These are phyloP conservation scores for Raffaelea ambrosiae DNA, from an alignment of 2,329 filamentous ascomycete species.

Conservation along the genomic window DNA sequence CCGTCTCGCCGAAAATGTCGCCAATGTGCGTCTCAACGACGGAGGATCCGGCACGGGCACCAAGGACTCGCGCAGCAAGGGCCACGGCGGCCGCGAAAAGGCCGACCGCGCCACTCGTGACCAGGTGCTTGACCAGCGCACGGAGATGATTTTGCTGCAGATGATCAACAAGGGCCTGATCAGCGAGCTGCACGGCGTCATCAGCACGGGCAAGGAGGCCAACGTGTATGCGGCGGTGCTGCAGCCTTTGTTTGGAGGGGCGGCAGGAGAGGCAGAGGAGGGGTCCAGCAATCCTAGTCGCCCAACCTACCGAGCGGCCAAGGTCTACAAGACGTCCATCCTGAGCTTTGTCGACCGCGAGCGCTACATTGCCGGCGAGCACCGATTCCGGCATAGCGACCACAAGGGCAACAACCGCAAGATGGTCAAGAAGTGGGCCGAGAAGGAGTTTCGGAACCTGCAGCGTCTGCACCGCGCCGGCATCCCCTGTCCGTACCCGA, in stretches of 20 bases:
- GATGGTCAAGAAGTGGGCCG: slow-evolving; percentile 98
- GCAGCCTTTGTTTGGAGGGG: slow-evolving; percentile 37
- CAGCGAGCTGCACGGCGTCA: slow-evolving; percentile 85
- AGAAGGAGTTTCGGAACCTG: slow-evolving; percentile 96
- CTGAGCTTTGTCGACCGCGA: slow-evolving; percentile 97
- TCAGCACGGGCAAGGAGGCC: slow-evolving; percentile 95
- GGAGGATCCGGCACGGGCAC: slow-evolving; percentile 9
- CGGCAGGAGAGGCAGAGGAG: no score
- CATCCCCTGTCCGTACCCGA: slow-evolving; percentile 83
- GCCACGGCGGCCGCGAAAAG: slow-evolving; percentile 49
- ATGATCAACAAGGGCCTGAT: slow-evolving; percentile 91
- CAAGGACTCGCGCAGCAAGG: slow-evolving; percentile 5
- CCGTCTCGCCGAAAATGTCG: slow-evolving; percentile 3
- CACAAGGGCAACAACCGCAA: slow-evolving; percentile 92
- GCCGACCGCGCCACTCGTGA: slow-evolving; percentile 89
- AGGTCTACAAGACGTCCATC: slow-evolving; percentile 98
- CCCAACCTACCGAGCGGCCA: slow-evolving; percentile 72
- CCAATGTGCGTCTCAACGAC: slow-evolving; percentile 11
- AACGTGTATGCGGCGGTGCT: slow-evolving; percentile 92
- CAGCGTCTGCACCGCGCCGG: slow-evolving; percentile 74
- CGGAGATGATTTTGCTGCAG: slow-evolving; percentile 89
- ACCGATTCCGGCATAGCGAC: slow-evolving; percentile 81
- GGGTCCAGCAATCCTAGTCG: background rate
- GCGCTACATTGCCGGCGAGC: slow-evolving; percentile 91
- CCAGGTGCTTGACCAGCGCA: slow-evolving; percentile 88